A percentile compares a stretch with the other conserved stretches of the same genome.
phyloP scores from a whole-genome alignment of 495 filamentous ascomycete species.

The Trichoderma erinaceum region DNA sequence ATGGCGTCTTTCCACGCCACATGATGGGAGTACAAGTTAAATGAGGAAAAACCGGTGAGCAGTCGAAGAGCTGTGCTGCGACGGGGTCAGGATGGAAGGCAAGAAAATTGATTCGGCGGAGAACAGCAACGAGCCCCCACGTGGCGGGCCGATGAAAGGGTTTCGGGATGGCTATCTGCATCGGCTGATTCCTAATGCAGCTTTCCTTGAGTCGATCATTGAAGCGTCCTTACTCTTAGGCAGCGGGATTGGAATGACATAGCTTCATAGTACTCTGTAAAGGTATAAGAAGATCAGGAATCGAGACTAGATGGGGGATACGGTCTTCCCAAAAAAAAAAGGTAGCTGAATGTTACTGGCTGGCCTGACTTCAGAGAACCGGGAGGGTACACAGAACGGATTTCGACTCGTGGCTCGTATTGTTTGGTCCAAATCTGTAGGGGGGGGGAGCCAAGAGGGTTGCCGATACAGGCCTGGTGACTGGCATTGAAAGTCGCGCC shows the following conservation, averaged over 20 bases:
- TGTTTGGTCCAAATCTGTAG: not conserved
- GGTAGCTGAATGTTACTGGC: not conserved
- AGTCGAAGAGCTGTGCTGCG: not conserved
- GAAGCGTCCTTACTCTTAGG: not conserved
- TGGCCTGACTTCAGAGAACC: not conserved
- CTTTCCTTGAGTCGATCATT: constrained; percentile 8
- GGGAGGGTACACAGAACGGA: constrained; percentile 7
- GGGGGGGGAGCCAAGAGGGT: not conserved
- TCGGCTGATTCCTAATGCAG: constrained; percentile 11
- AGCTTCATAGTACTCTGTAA: not conserved
- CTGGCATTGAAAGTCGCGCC: not conserved
- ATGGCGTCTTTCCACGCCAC: not conserved
- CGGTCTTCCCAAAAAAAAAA: too few relatives aligned
- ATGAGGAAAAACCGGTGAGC: constrained; percentile 6
- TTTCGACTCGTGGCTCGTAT: constrained; percentile 6
- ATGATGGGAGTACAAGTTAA: not conserved
- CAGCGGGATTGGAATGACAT: not conserved
- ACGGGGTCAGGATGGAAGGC: not conserved
- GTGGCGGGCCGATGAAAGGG: constrained; percentile 3
- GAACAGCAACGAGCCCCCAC: not conserved
- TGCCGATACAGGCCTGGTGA: constrained; percentile 8
- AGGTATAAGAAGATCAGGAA: not conserved
- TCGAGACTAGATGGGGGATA: too few relatives aligned
- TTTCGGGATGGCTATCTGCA: constrained; percentile 8
- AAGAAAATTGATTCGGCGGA: not conserved